Evolutionary conservation across 768 basidiomycete genomes (phyloP).

Genomic region (Solioccasus polychromus): DNA sequence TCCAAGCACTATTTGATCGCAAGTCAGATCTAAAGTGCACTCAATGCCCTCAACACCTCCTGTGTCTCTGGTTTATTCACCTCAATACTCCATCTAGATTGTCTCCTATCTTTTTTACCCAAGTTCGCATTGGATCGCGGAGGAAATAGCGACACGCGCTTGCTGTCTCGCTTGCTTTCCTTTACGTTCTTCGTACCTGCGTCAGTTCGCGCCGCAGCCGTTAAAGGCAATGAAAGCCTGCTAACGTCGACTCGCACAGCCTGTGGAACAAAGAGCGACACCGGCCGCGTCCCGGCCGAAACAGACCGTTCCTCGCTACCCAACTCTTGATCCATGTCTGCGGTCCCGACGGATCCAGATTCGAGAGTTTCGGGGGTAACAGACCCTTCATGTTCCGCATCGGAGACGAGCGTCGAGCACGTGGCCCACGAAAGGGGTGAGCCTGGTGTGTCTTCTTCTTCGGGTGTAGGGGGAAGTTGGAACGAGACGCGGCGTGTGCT

Average conservation of each 20-base stretch:
- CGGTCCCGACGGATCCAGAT: background rate
- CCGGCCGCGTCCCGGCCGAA: background rate
- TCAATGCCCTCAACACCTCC: conserved; percentile 18
- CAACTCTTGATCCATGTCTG: too few species aligned
- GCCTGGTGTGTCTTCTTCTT: background rate
- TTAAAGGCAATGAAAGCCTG: conserved; percentile 20
- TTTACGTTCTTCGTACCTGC: background rate
- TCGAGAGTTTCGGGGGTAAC: background rate
- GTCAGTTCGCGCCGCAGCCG: background rate
- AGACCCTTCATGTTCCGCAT: background rate
- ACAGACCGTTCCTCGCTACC: too few species aligned
- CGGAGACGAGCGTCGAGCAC: conserved; percentile 16
- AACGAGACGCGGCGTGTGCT: conserved; percentile 5
- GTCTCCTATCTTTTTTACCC: conserved; percentile 15
- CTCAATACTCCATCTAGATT: conserved; percentile 16
- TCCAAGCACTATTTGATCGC: too few species aligned
- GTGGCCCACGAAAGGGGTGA: conserved; percentile 2
- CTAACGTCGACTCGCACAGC: conserved; percentile 3
- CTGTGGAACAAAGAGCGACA: conserved; percentile 14
- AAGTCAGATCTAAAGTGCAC: background rate
- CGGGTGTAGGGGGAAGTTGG: background rate
- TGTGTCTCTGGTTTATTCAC: conserved; percentile 21
- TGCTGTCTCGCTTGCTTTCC: conserved; percentile 1
- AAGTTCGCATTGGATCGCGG: background rate
- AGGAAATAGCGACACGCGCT: background rate